These are phyloP conservation scores for Ephemerocybe angulata DNA, from an alignment of 768 basidiomycete species.

Conservation along the genomic window DNA sequence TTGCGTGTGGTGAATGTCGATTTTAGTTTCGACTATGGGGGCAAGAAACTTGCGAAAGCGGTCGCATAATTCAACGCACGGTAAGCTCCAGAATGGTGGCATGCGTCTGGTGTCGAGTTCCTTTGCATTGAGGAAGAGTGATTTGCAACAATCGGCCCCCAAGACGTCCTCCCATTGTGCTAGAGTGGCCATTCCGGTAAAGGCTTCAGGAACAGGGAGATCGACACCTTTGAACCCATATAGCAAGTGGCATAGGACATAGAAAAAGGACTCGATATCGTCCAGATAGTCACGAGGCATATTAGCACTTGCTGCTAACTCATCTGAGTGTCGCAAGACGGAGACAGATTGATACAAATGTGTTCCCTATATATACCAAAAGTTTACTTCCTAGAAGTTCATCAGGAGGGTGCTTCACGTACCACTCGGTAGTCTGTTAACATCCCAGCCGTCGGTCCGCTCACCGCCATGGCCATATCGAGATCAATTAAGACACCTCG, in stretches of 20 bases:
- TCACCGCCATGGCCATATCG: neutral
- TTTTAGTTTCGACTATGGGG: too few species aligned
- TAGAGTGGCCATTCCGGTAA: too few species aligned
- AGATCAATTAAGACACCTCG: constrained; percentile 1
- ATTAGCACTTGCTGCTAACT: neutral
- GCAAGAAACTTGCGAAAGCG: too few species aligned
- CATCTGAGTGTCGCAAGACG: neutral
- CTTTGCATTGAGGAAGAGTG: too few species aligned
- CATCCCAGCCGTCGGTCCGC: neutral
- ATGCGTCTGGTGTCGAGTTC: too few species aligned
- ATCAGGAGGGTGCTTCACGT: neutral
- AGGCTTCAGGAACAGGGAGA: too few species aligned
- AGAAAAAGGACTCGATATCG: neutral
- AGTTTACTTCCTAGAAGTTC: too few species aligned
- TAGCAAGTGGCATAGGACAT: neutral
- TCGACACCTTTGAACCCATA: neutral
- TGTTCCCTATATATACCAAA: neutral
- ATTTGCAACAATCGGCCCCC: too few species aligned
- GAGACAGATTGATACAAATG: neutral
- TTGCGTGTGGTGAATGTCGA: too few species aligned
- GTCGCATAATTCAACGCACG: too few species aligned
- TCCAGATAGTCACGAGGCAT: neutral
- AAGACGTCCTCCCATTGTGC: too few species aligned
- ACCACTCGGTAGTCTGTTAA: neutral
- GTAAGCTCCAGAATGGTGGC: too few species aligned